Base-by-base conservation (phyloP, 495 filamentous ascomycete species). In the Xylaria castorea region DNA sequence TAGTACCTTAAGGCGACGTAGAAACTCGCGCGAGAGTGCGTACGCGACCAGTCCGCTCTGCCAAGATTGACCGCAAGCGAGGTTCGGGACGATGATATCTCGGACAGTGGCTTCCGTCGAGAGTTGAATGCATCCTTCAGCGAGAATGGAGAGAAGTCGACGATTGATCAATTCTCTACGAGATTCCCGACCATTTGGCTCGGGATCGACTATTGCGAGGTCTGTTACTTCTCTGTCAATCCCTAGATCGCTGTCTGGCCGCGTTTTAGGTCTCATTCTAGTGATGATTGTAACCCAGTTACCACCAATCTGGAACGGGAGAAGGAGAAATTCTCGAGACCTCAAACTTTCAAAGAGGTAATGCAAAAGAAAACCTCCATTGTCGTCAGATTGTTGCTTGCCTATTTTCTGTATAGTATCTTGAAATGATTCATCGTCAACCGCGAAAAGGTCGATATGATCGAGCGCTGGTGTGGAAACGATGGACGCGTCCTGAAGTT, bases 1-100 rank as follows among this genome's bases (percentile, higher is more conserved):
- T 3, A 76, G 64, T 4, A 71, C 66, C 22, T 67, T 78, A 22
- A 80, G 68, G 9, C 78, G 76, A 5, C 78, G 73, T 0, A 80
- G 5, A 12, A 80, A 73, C 30, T 80, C 78, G 42, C 71, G 73
- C 16, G 57, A 78, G 9, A 78, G 20, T 2, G 78, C 76, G 57
- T 70, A 78, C 1, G 76, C 73, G 8, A 76, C 68, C 27, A 75
- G 55, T 22, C 78, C 78, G 1, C 74, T 73, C 16, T 63, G 34
- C 76, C 76, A 78, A 18, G 42, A 1, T 34, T 3, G 27, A 6
- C 2, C 20, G n/a, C 20, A 3, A 3, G 11, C 20, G 12, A 73
- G 40, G 32, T 71, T 65, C 12, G 16, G 4, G 3, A 42, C 53
- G 2, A 6, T 16, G 55, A 76, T 36, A 1, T 34, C 27, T 22